Percentiles rank a stretch among this genome's conserved stretches.
Evolutionary conservation across 331 rosid species (phyloP).

Genomic region (Pyracantha coccinea): DNA sequence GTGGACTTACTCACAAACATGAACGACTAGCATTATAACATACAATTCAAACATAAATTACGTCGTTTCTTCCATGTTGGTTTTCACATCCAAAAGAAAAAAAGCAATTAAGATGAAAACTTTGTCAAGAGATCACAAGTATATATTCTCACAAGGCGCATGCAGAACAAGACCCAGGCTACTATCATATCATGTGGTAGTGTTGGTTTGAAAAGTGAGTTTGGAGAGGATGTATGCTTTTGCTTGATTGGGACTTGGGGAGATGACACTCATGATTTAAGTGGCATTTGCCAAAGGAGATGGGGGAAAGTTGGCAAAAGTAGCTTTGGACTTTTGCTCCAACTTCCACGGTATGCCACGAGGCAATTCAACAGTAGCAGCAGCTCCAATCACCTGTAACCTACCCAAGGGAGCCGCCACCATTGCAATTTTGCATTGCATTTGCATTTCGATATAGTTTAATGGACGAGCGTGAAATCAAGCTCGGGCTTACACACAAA

Average conservation of each 20-base stretch:
- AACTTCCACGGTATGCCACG: constrained; percentile 32
- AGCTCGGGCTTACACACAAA: not conserved
- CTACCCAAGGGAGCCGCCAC: not conserved
- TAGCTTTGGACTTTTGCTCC: constrained; percentile 34
- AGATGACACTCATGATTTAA: constrained; percentile 6
- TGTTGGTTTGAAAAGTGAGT: not conserved
- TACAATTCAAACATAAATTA: not conserved
- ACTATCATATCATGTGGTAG: not conserved
- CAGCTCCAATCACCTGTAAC: not conserved
- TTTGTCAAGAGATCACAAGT: not conserved
- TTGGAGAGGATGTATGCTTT: not conserved
- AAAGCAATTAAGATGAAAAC: not conserved
- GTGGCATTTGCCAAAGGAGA: not conserved
- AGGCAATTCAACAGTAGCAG: constrained; percentile 7
- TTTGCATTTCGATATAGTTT: not conserved
- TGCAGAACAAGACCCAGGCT: not conserved
- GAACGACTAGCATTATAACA: not conserved
- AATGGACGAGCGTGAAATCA: constrained; percentile 25
- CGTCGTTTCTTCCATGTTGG: not conserved
- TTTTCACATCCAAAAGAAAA: not conserved
- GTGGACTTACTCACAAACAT: not conserved
- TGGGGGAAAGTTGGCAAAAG: constrained; percentile 24
- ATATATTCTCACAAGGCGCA: not conserved
- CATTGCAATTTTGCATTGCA: not conserved
- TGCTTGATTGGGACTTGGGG: constrained; percentile 5